Percentiles rank a stretch among this genome's conserved stretches.
Evolutionary conservation across 2,329 filamentous ascomycete species (phyloP).

Genomic region (Arthrobotrys conoides): DNA sequence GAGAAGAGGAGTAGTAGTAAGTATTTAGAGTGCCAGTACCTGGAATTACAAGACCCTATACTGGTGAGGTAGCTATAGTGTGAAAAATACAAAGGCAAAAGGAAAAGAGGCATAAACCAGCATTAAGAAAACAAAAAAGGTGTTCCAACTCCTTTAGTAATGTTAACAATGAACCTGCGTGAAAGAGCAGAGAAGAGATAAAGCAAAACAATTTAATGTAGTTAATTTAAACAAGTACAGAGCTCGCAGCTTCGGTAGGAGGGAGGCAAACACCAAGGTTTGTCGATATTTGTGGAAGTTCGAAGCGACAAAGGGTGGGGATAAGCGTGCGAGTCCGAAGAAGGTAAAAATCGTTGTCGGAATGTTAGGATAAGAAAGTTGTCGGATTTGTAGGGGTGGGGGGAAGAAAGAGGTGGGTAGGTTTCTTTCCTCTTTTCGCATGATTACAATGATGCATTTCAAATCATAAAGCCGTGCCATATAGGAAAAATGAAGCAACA

Average conservation of each 20-base stretch:
- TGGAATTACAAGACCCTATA: slow-evolving; percentile 20
- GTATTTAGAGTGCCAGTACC: slow-evolving; percentile 28
- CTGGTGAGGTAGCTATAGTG: slow-evolving; percentile 38
- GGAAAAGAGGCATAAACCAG: slow-evolving; percentile 40
- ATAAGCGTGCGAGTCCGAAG: slow-evolving; percentile 25
- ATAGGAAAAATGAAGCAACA: slow-evolving; percentile 49
- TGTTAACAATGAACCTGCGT: slow-evolving; percentile 51
- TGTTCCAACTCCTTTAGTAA: slow-evolving; percentile 58
- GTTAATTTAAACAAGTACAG: slow-evolving; percentile 22
- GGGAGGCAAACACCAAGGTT: slow-evolving; percentile 2
- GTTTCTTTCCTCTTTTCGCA: slow-evolving; percentile 51
- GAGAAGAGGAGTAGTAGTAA: slow-evolving; percentile 25
- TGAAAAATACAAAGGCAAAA: slow-evolving; percentile 24
- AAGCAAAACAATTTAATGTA: slow-evolving; percentile 34
- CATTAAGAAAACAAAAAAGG: slow-evolving; percentile 41
- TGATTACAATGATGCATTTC: slow-evolving; percentile 60
- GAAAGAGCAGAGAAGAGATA: slow-evolving; percentile 35
- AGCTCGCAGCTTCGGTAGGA: slow-evolving; percentile 19
- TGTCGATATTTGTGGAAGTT: slow-evolving; percentile 35
- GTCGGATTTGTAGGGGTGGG: slow-evolving; percentile 27
- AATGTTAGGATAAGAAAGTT: slow-evolving; percentile 25
- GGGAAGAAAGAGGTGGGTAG: not conserved
- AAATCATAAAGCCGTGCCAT: slow-evolving; percentile 59
- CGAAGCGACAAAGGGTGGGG: slow-evolving; percentile 33
- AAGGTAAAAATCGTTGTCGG: slow-evolving; percentile 21